Base-by-base conservation (phyloP, 2,329 filamentous ascomycete genomes). In the Ophiostoma sp. region DNA sequence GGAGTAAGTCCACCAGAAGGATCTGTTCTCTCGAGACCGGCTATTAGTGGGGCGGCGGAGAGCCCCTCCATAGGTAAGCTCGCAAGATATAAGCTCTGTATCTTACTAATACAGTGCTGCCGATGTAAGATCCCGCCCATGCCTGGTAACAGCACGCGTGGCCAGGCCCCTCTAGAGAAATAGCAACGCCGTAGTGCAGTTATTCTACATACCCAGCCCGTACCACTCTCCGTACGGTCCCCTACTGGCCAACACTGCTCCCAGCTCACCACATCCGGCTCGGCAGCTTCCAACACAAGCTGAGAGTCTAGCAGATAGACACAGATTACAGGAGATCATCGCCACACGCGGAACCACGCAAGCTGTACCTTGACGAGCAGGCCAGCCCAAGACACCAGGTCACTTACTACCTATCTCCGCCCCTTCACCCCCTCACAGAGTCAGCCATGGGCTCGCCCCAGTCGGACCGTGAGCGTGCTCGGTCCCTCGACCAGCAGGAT, bases 401-500 rank as follows among this genome's bases (percentile, higher is more conserved):
- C 27, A 55, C n/a, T 8, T 55, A 36, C 49, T 36, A n/a, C n/a
- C n/a, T 27, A 55, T n/a, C 14, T n/a, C 14, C 14, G 14, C 47
- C 47, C 16, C 6, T 14, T 5, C 14, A n/a, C 47, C 6, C 12
- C 2, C 12, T 7, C 18, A 49, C 2, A 49, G 47, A 4, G 9
- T 14, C 16, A 6, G 16, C 4, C 18, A 70, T 72, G 70, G 58
- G n/a, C 14, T 63, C 52, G 18, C 9, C 49, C 5, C 58, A 63
- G 16, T n/a, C 68, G 2, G 65, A 55, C 5, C 67, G 71, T 6
- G 80, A 81, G 9, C 85, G 81, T 74, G 85, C 85, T 1, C 76
- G 76, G 71, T 72, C 78, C 36, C 80, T 90, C 4, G 89, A 92
- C 76, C 77, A 79, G 0, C 79, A 85, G 72, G 89, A 92, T 75